Percentiles rank a stretch among this genome's conserved stretches.
Conservation (phyloP, 495 filamentous ascomycete genomes). For the Daldinia vernicosa region DNA sequence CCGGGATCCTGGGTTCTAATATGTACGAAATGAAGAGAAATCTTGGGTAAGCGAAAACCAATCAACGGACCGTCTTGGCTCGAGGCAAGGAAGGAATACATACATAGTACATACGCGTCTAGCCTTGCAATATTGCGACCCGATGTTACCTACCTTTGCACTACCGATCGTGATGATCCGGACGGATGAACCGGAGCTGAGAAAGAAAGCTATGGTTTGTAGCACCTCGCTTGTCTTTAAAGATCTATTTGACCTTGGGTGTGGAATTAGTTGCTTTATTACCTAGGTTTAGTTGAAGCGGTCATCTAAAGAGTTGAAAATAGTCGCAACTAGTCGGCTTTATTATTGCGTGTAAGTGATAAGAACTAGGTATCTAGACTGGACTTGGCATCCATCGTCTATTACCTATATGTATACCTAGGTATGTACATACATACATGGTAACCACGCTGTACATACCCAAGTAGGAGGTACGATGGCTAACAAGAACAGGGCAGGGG, state of each 20-base stretch:
- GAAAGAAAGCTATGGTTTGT: constrained; percentile 7
- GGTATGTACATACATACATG: too few relatives aligned
- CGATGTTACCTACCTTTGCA: constrained; percentile 22
- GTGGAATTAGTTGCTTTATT: not conserved
- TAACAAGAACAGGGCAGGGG: not conserved
- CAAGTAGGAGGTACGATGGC: not conserved
- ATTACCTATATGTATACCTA: too few relatives aligned
- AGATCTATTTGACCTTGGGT: not conserved
- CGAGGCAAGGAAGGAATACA: constrained; percentile 12
- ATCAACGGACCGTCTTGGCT: constrained; percentile 26
- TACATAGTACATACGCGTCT: not conserved
- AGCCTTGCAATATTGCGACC: constrained; percentile 8
- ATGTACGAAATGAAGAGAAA: constrained; percentile 26
- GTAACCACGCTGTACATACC: not conserved
- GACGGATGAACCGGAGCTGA: constrained; percentile 24
- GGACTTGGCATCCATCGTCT: not conserved
- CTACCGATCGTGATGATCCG: constrained; percentile 31
- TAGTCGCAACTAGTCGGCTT: not conserved
- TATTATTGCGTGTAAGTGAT: not conserved
- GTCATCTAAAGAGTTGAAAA: not conserved
- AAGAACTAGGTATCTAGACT: not conserved
- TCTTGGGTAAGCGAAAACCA: constrained; percentile 18
- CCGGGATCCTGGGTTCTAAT: constrained; percentile 24
- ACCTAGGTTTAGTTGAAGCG: not conserved
- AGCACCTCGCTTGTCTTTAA: not conserved